phyloP scores from a whole-genome alignment of 306 rosid genomes.

The Dryas drummondii region DNA sequence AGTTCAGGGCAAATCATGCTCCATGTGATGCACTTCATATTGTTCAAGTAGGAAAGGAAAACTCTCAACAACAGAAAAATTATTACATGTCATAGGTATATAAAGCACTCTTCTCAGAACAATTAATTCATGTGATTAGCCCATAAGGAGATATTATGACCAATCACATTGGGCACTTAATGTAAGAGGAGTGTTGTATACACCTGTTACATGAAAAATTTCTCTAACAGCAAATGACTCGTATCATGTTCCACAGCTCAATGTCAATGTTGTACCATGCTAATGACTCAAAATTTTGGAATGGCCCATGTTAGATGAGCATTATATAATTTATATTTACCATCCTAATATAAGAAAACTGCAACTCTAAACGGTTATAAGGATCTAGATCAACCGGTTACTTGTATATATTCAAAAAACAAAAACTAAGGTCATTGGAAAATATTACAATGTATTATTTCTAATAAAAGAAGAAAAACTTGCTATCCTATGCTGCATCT shows the following conservation, averaged over 20 bases:
- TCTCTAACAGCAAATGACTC: not conserved
- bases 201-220: not conserved
- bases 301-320: not conserved
- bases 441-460: not conserved
- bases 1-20: not conserved
- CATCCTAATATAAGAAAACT: not conserved
- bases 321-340: not conserved
- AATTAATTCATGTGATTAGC: no score
- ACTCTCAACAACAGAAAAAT: no score
- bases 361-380: not conserved
- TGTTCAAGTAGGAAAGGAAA: not conserved
- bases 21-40: not conserved
- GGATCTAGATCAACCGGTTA: not conserved
- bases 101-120: no score
- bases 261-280: not conserved
- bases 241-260: not conserved
- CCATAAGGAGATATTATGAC: no score
- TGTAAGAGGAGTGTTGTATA: no score
- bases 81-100: no score
- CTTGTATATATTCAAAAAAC: not conserved
- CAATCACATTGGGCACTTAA: no score
- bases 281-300: no score
- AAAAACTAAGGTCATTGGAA: not conserved
- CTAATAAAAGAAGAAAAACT: not conserved
- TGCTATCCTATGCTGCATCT: constrained; percentile 9